Evolutionary conservation across 176 grass and related monocot species (phyloP).

Genomic region (Avena atlantica): DNA sequence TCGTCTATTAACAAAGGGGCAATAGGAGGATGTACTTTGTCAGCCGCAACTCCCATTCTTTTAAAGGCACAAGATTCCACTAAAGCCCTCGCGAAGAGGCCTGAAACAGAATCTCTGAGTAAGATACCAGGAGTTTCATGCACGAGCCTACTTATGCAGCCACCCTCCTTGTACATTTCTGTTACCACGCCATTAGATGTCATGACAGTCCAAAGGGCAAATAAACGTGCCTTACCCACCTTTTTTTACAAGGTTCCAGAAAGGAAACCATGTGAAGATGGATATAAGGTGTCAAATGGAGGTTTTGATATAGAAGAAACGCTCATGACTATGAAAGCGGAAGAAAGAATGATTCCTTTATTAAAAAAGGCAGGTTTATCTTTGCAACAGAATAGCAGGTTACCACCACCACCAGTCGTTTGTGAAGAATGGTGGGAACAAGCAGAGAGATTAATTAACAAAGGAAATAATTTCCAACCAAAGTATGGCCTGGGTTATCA

Average conservation of each 20-base stretch:
- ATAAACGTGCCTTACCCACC: not conserved
- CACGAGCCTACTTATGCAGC: not conserved
- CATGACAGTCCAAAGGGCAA: not conserved
- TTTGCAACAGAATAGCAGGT: not conserved
- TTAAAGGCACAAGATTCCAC: not conserved
- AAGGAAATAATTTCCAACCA: not conserved
- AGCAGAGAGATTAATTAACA: not conserved
- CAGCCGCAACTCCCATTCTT: not conserved
- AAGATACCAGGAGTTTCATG: not conserved
- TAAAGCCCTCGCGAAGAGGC: no score
- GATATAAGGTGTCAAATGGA: not conserved
- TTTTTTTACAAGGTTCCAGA: not conserved
- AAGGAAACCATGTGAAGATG: not conserved
- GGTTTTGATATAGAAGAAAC: not conserved
- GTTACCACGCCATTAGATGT: not conserved
- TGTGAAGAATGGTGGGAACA: conserved; percentile 4
- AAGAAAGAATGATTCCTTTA: not conserved
- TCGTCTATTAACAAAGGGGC: not conserved
- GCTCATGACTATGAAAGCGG: not conserved
- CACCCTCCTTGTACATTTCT: not conserved
- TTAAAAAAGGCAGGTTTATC: not conserved
- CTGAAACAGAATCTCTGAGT: no score
- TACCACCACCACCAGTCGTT: not conserved
- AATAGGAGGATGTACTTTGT: not conserved
- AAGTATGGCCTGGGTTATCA: not conserved